Conservation (phyloP, 2,329 filamentous ascomycete genomes). For the Talaromyces atroroseus region DNA sequence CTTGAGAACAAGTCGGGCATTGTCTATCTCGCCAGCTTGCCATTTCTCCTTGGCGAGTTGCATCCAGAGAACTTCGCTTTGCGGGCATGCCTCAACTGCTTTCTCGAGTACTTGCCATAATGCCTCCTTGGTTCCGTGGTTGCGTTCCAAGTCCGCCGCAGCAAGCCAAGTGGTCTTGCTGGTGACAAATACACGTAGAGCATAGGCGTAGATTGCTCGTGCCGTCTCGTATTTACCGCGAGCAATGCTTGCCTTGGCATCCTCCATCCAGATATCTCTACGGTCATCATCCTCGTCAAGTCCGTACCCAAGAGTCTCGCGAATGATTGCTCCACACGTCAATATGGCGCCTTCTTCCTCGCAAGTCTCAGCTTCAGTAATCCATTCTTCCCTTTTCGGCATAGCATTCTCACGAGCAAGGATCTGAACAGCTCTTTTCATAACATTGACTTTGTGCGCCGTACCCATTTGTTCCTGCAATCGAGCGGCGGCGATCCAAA, state of each 20-base stretch:
- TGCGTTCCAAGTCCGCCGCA: constrained; percentile 84
- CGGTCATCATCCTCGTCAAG: constrained; percentile 95
- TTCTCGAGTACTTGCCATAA: constrained; percentile 84
- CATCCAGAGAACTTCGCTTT: constrained; percentile 90
- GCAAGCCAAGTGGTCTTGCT: constrained; percentile 86
- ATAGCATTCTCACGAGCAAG: constrained; percentile 89
- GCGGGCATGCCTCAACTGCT: constrained; percentile 86
- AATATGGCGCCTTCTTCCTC: constrained; percentile 83
- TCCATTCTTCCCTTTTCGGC: constrained; percentile 97
- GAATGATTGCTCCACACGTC: constrained; percentile 84
- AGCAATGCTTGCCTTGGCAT: constrained; percentile 75
- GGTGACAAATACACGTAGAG: constrained; percentile 80
- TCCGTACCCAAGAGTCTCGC: constrained; percentile 86
- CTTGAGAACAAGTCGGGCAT: constrained; percentile 77
- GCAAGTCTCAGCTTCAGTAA: constrained; percentile 86
- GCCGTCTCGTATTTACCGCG: constrained; percentile 84
- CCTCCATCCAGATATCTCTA: constrained; percentile 93
- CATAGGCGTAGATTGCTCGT: constrained; percentile 86
- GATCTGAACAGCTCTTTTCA: constrained; percentile 87
- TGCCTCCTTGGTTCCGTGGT: constrained; percentile 76
- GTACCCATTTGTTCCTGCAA: constrained; percentile 86
- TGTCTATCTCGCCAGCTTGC: constrained; percentile 80
- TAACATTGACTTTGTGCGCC: constrained; percentile 75
- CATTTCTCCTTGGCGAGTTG: constrained; percentile 93
- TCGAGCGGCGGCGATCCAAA: constrained; percentile 92